Evolutionary conservation across 495 filamentous ascomycete species (phyloP), one percentile per base, ranked within the genome.

Genomic region (Gamarada debralockiae): DNA sequence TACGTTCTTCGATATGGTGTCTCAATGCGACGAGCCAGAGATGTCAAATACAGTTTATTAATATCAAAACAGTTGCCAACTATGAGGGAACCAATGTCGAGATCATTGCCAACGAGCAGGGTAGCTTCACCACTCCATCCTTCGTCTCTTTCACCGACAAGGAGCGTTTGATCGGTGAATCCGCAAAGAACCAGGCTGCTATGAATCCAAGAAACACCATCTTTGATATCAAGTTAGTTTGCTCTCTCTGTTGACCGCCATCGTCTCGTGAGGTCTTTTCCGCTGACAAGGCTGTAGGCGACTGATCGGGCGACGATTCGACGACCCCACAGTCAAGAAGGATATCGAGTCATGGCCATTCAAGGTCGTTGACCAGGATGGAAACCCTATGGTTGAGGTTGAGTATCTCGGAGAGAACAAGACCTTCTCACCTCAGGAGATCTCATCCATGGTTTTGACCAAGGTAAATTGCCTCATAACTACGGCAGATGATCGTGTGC

Each of bases 81-180:
- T 98, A 97, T 76, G 93, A 97, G 73, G 93, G 93, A 70, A 92
- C 85, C 76, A 95, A 95, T 80, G 93, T 98, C 65, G 93, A 98
- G 71, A 98, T 98, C 81, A 98, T 97, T 67, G 91, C 90, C 83
- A 98, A 96, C 75, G 93, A 97, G 81, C 93, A 98, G 82, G 93
- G 93, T 80, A 95, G 89, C 80, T 92, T 95, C 64, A 97, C 93
- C 54, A 97, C 93, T 31, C 93, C 93, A 40, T 97, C 93, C 15
- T 98, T 96, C 76, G 93, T 98, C 69, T 90, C 88, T 60, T 97
- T 98, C 87, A 97, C 92, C 70, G 90, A 95, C 71, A 89, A 88
- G 69, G 93, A 97, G 81, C 89, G 95, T 71, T 79, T 98, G 67
- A 96, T 98, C 73, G 93, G 93, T 76, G 93, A 98, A 82, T 87